Evolutionary conservation across 768 basidiomycete genomes (phyloP), one percentile per base, ranked within the genome.

Genomic region (Sarcodon sp.): DNA sequence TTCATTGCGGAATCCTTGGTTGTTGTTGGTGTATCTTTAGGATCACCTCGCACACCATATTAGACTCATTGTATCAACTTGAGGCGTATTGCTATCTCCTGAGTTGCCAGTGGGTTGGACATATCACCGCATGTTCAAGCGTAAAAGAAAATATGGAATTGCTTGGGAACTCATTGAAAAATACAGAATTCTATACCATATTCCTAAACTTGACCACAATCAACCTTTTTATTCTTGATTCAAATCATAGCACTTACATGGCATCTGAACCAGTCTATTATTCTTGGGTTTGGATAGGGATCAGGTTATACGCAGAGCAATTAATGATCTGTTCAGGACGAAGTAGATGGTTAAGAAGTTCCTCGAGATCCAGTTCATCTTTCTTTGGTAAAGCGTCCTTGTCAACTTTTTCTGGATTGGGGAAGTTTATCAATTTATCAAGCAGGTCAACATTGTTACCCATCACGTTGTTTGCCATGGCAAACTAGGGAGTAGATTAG

Each of bases 401-500:
- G 21, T 27, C 21, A 4, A 27, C 21, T 4, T 27, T 27, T 27
- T 27, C 21, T 27, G 21, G 21, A 27, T 27, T 4, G 2, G 21
- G 21, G 4, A 27, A 2, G 13, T 41, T 27, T 41, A 11, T 15
- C 13, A 41, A 2, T 27, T 41, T 27, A 16, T 27, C 2, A 11
- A 41, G 39, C 27, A 16, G 15, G 11, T 41, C 39, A 6, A 15
- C 39, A 4, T 41, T 3, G 39, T 53, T 10, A 13, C 33, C 21
- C 2, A 33, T 45, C n/a, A 3, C 3, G 18, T 35, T 16, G n/a
- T 37, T 12, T 31, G 35, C 32, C 15, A 45, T 45, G 6, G 45
- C 43, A 39, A 53, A 52, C 53, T 54, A 21, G 4, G 43, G 37
- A 2, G 21, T 27, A 21, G 6, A 15, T 44, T 43, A 7, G 7